A percentile compares a stretch with the other conserved stretches of the same genome.
Conservation (phyloP, 2,329 filamentous ascomycete species). For the Fusarium goolgardi region DNA sequence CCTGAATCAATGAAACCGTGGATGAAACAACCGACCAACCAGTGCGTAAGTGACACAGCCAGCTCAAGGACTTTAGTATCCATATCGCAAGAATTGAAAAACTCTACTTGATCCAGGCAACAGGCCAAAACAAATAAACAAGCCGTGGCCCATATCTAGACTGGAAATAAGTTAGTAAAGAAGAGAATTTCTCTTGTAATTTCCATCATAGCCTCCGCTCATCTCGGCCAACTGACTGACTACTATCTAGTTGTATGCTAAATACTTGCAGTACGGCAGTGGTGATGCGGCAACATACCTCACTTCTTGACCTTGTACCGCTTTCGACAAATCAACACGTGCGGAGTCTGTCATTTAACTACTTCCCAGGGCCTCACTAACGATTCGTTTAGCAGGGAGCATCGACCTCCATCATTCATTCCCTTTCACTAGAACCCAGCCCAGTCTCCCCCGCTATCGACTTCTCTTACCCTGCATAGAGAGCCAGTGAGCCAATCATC, state of each 20-base stretch:
- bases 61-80: constrained; percentile 10
- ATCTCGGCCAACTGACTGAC: constrained; percentile 14
- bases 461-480: constrained; percentile 20
- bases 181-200: constrained; percentile 5
- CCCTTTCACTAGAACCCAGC: constrained; percentile 17
- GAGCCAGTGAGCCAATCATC: constrained; percentile 21
- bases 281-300: constrained; percentile 23
- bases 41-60: constrained; percentile 4
- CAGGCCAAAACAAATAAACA: constrained; percentile 1
- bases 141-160: background rate
- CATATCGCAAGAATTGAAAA: constrained; percentile 10
- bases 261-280: constrained; percentile 1
- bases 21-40: constrained; percentile 28
- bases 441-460: constrained; percentile 25
- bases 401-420: constrained; percentile 7
- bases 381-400: constrained; percentile 16
- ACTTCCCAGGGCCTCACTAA: constrained; percentile 24
- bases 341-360: constrained; percentile 15
- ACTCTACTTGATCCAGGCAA: constrained; percentile 2
- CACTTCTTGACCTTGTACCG: constrained; percentile 5
- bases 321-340: constrained; percentile 18
- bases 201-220: background rate
- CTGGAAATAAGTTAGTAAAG: background rate
- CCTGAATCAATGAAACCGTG: constrained; percentile 13
- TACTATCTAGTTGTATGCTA: background rate